phyloP scores from a whole-genome alignment of 495 filamentous ascomycete species.

The Penicillium waksmanii region DNA sequence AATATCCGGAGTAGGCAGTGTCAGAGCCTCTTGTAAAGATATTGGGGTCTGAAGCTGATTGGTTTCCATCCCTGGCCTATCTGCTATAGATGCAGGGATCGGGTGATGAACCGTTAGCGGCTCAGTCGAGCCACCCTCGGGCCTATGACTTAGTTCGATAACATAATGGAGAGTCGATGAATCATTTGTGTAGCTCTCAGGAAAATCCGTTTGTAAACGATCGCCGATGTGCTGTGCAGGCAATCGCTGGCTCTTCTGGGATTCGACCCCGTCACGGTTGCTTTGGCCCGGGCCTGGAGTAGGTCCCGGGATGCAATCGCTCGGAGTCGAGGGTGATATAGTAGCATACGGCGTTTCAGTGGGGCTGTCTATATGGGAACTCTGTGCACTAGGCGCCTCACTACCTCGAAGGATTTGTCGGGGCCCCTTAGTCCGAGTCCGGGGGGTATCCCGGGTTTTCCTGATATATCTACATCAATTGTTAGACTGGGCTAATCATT shows the following conservation, averaged over 20 bases:
- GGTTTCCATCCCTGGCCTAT: slow-evolving; percentile 3
- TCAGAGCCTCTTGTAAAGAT: slow-evolving; percentile 17
- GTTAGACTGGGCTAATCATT: background rate
- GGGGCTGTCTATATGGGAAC: background rate
- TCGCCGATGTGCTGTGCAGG: slow-evolving; percentile 3
- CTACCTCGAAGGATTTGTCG: background rate
- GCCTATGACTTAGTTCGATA: slow-evolving; percentile 10
- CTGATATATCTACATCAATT: background rate
- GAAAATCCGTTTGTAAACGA: background rate
- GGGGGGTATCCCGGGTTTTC: background rate
- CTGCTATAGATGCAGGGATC: slow-evolving; percentile 17
- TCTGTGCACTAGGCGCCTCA: background rate
- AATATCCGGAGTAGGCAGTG: slow-evolving; percentile 8
- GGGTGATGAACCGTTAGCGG: slow-evolving; percentile 17
- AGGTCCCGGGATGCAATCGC: background rate
- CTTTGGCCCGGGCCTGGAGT: background rate
- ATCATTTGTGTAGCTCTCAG: background rate
- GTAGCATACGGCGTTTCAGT: background rate
- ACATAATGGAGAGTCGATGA: slow-evolving; percentile 11
- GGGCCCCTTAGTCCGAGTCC: background rate
- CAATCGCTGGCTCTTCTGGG: background rate
- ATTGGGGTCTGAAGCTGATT: slow-evolving; percentile 8
- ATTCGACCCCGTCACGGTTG: background rate
- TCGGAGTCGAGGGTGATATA: background rate
- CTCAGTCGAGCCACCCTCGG: slow-evolving; percentile 9